These are phyloP conservation scores for Neurospora discreta DNA, from an alignment of 495 filamentous ascomycete genomes.

Conservation along the genomic window DNA sequence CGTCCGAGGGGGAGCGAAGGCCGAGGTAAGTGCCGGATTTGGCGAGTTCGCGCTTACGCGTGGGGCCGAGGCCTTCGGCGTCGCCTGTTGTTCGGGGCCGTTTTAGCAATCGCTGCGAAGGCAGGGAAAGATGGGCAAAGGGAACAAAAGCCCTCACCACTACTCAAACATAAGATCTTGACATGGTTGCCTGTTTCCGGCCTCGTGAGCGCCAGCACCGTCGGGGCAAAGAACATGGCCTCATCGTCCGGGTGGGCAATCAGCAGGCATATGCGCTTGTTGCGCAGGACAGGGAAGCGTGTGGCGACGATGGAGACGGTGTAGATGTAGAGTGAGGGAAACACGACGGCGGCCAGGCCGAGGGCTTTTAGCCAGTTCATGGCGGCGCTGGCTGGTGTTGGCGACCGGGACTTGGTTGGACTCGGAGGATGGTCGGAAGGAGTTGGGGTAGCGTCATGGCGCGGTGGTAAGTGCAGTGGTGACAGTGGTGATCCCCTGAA, in stretches of 20 bases:
- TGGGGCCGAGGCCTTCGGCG: constrained; percentile 76
- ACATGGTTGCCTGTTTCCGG: constrained; percentile 71
- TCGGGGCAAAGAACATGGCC: constrained; percentile 97
- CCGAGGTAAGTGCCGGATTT: constrained; percentile 68
- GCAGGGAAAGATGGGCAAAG: no score
- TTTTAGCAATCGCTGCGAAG: background rate
- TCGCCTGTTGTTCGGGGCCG: constrained; percentile 39
- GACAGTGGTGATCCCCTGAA: background rate
- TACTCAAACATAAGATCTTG: constrained; percentile 87
- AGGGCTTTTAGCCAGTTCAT: constrained; percentile 21
- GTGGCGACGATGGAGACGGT: constrained; percentile 41
- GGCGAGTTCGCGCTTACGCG: constrained; percentile 70
- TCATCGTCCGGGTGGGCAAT: constrained; percentile 98
- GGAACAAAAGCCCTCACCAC: constrained; percentile 26
- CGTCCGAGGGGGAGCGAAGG: constrained; percentile 57
- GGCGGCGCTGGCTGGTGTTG: background rate
- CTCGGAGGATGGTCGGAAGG: background rate
- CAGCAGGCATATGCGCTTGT: constrained; percentile 76
- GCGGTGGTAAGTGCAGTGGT: no score
- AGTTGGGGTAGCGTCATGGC: background rate
- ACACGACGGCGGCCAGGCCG: constrained; percentile 39
- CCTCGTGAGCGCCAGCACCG: constrained; percentile 66
- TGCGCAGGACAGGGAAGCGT: constrained; percentile 57
- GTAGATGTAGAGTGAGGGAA: constrained; percentile 54
- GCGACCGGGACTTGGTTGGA: background rate